phyloP scores from a whole-genome alignment of 371 early-diverging fungal species.

The Syncephalastrum contaminatum region DNA sequence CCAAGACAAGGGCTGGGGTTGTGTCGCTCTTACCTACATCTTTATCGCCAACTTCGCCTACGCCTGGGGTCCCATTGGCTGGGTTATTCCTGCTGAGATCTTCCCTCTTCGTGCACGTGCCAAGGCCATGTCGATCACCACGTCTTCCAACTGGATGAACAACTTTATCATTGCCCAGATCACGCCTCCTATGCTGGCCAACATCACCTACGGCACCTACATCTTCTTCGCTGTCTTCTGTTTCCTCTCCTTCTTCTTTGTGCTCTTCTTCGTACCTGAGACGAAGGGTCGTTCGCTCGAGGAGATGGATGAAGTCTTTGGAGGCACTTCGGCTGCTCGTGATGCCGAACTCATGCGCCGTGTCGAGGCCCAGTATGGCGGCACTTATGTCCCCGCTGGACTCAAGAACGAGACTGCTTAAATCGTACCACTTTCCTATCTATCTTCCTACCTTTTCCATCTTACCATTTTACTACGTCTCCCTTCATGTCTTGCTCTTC shows the following conservation, averaged over 20 bases:
- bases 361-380: conserved; percentile 6
- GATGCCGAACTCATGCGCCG: conserved; percentile 10
- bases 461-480: background rate
- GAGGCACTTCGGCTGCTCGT: conserved; percentile 16
- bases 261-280: conserved; percentile 42
- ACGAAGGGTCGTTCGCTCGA: conserved; percentile 51
- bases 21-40: conserved; percentile 57
- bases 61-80: conserved; percentile 67
- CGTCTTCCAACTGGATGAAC: conserved; percentile 88
- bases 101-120: conserved; percentile 73
- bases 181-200: conserved; percentile 59
- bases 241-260: conserved; percentile 30
- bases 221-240: conserved; percentile 56
- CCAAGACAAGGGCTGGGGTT: conserved; percentile 33
- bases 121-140: conserved; percentile 83
- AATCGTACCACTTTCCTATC: conserved; percentile 1
- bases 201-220: conserved; percentile 60
- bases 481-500: background rate
- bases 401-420: background rate
- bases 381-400: background rate
- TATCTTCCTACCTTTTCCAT: background rate
- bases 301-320: conserved; percentile 55
- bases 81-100: conserved; percentile 91
- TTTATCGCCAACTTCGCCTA: conserved; percentile 70
- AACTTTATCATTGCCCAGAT: conserved; percentile 71